Conservation (phyloP, 192 early-diverging fungal species). For the Coemansia sp. region DNA sequence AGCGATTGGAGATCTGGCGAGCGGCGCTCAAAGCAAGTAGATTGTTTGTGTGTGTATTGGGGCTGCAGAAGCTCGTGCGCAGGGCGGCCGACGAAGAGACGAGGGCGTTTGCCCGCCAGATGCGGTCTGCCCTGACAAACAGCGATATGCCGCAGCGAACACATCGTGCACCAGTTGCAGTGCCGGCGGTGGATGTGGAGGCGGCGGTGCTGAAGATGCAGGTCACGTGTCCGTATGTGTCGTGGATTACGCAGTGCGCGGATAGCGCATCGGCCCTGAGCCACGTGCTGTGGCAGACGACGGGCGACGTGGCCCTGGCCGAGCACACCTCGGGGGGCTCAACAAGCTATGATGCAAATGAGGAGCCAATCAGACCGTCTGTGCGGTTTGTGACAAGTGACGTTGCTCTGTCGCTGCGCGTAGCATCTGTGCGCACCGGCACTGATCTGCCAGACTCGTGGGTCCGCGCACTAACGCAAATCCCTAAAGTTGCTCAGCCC, state of each 20-base stretch:
- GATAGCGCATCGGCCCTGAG: constrained; percentile 18
- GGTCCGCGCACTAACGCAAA: constrained; percentile 36
- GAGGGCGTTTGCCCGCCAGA: constrained; percentile 39
- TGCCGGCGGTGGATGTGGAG: constrained; percentile 18
- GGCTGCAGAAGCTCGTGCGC: constrained; percentile 22
- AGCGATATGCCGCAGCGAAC: neutral
- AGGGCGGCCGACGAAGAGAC: constrained; percentile 16
- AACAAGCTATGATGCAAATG: neutral
- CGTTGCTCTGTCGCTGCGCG: constrained; percentile 11
- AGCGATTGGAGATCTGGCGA: constrained; percentile 33
- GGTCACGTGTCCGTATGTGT: constrained; percentile 27
- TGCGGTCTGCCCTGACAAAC: constrained; percentile 28
- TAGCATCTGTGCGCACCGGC: constrained; percentile 25
- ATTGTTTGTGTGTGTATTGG: constrained; percentile 32
- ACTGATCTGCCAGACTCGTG: constrained; percentile 36
- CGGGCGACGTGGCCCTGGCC: constrained; percentile 26
- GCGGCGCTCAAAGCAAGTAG: constrained; percentile 22
- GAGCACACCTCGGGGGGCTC: constrained; percentile 9
- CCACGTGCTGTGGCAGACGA: constrained; percentile 33
- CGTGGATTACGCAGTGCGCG: constrained; percentile 38
- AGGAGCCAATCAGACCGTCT: too few species aligned
- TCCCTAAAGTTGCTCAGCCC: constrained; percentile 37
- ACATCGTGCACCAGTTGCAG: neutral
- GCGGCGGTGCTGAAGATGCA: constrained; percentile 28
- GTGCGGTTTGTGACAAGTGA: constrained; percentile 24